Evolutionary conservation across 148 eudicot genomes (phyloP), one percentile per base, ranked within the genome.

Genomic region (Nepenthes gracilis): DNA sequence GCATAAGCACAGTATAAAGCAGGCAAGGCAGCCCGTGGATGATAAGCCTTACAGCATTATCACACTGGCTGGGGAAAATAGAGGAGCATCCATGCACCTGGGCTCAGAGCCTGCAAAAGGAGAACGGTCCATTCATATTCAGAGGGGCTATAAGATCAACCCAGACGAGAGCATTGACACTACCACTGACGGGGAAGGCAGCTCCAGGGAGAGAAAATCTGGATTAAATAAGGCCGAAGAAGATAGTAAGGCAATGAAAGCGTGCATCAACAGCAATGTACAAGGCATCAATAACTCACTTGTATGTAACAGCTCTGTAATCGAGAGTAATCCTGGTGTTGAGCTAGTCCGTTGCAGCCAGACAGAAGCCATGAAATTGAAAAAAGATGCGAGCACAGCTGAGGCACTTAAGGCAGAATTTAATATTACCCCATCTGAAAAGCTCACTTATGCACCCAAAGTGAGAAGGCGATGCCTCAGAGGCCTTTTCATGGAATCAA

Each of bases 261-360:
- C 80, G 48, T 81, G 69, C 63, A 67, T 93, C 11, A 93, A 93
- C 73, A 86, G 82, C 70, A 93, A 93, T 70, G 60, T 74, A 14
- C 98, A 93, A 65, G 74, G 78, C 9, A 56, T 91, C 68, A 87
- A 91, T 54, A 91, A 91, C 77, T 85, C 90, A 32, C 81, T 87
- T 34, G 65, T 87, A 63, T 70, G 78, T 64, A 67, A 72, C 57
- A 70, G 86, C 61, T 71, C 87, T 2, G 64, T 80, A 13, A 60
- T 72, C 10, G 83, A 81, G 63, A 66, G 69, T 59, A 74, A 72
- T 69, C 96, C 96, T 1, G 96, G 96, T 36, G 85, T 84, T 33
- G 85, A 84, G 54, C 56, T 52, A 51, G 47, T 64, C 49, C 62
- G 64, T 33, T 64, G 43, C 38, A 60, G 68, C n/a, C 72, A 53